These are phyloP conservation scores for Hyphodiscus hymeniophilus DNA, from an alignment of 495 filamentous ascomycete species.

Conservation along the genomic window DNA sequence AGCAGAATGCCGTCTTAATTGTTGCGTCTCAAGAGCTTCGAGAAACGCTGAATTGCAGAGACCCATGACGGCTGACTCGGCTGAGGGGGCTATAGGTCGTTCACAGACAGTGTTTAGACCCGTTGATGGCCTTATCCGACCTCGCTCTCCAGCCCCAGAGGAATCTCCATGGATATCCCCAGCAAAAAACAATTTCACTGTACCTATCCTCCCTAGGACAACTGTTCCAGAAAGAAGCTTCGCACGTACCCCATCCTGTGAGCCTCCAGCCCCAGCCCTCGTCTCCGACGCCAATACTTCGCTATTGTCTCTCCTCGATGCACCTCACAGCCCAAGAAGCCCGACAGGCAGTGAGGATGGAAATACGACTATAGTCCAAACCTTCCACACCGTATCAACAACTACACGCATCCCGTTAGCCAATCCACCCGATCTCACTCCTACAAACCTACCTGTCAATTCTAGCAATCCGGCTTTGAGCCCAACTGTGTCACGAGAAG, in stretches of 20 bases:
- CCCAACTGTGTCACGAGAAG: slow-evolving; percentile 48
- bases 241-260: slow-evolving; percentile 41
- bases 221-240: slow-evolving; percentile 7
- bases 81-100: not conserved
- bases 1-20: slow-evolving; percentile 68
- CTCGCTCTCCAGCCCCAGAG: slow-evolving; percentile 24
- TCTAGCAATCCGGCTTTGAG: slow-evolving; percentile 26
- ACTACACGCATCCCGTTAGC: slow-evolving; percentile 37
- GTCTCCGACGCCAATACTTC: slow-evolving; percentile 36
- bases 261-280: slow-evolving; percentile 40
- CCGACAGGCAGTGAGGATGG: not conserved
- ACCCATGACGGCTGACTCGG: not conserved
- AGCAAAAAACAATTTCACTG: slow-evolving; percentile 9
- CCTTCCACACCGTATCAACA: slow-evolving; percentile 28
- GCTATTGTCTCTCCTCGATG: slow-evolving; percentile 46
- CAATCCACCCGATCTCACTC: slow-evolving; percentile 19
- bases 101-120: slow-evolving; percentile 33
- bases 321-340: slow-evolving; percentile 30
- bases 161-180: slow-evolving; percentile 19
- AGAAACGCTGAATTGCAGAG: not conserved
- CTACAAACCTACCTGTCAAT: slow-evolving; percentile 8
- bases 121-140: slow-evolving; percentile 43
- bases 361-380: slow-evolving; percentile 26
- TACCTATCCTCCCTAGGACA: not conserved
- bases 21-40: slow-evolving; percentile 47